These are phyloP conservation scores for Pleurotus ostreatus DNA, from an alignment of 768 basidiomycete genomes.

Conservation along the genomic window DNA sequence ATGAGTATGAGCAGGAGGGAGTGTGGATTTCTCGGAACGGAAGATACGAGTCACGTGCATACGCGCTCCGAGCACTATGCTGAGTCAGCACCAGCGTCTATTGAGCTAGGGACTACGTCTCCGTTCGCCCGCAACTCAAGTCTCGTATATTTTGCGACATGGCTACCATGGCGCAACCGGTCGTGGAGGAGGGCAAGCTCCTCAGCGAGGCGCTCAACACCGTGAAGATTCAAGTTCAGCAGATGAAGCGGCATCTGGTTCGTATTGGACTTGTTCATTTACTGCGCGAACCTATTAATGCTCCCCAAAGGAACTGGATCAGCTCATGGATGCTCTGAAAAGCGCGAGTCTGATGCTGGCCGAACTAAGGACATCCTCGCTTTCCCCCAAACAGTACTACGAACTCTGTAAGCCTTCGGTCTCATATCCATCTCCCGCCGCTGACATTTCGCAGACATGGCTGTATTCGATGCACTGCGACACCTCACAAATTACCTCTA, in stretches of 20 bases:
- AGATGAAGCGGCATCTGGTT: conserved; percentile 93
- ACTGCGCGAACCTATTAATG: not conserved
- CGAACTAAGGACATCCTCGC: conserved; percentile 87
- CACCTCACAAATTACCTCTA: conserved; percentile 95
- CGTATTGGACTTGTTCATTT: conserved; percentile 21
- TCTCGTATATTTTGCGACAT: too few relatives aligned
- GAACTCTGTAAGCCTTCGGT: conserved; percentile 73
- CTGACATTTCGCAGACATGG: conserved; percentile 68
- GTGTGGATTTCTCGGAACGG: too few relatives aligned
- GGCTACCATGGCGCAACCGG: conserved; percentile 35
- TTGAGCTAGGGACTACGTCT: too few relatives aligned
- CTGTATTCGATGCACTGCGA: conserved; percentile 94
- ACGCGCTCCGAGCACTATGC: too few relatives aligned
- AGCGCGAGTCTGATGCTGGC: conserved; percentile 96
- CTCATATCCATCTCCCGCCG: not conserved
- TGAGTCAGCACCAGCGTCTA: too few relatives aligned
- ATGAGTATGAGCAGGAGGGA: too few relatives aligned
- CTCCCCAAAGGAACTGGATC: conserved; percentile 74
- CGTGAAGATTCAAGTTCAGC: conserved; percentile 88
- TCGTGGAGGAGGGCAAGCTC: conserved; percentile 75
- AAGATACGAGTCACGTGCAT: too few relatives aligned
- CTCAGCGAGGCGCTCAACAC: conserved; percentile 82
- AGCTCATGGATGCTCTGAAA: conserved; percentile 98
- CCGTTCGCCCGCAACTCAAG: too few relatives aligned
- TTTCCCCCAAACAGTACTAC: conserved; percentile 97